Evolutionary conservation across 202 grass and related monocot species (phyloP), one percentile per base, ranked within the genome.

Genomic region (Elaeis oleifera): DNA sequence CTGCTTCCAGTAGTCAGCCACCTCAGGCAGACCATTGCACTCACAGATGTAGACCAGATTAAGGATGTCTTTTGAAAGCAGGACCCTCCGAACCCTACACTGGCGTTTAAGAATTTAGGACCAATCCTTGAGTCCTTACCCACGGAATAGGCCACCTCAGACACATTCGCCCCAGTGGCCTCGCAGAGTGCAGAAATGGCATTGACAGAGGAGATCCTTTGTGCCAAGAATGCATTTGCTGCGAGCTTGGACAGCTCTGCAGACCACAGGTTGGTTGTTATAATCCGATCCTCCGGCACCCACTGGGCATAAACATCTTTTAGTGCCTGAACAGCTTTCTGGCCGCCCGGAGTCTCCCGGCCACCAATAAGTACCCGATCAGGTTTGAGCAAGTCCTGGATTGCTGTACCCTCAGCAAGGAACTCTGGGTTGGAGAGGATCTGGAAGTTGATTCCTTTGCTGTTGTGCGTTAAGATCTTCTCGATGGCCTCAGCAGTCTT

Each of bases 381-480:
- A 2, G 84, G 84, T 32, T 66, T 25, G 54, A 82, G 60, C 1
- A 87, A 48, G 76, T 87, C 79, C 3, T 51, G 25, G 21, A 87
- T 61, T 2, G 84, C 79, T 0, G 84, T 79, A 68, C 79, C 79
- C 73, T 82, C 71, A 0, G 75, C 36, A 16, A 87, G 73, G 75
- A 87, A 87, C 63, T 87, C 84, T 17, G 79, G 84, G 16, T 87
- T 87, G 3, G 84, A 87, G 31, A 87, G 57, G 8, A 87, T 64
- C 59, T 78, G 74, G 52, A 75, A 87, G 27, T 65, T 58, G 4
- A 53, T 54, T 16, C 27, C 55, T 8, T 26, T 48, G 44, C 50
- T 51, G 64, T 50, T 60, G 66, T 72, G 75, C 1, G 57, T 59
- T 5, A 79, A 51, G 22, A 87, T 87, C 52, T 61, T 69, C 39